These are phyloP conservation scores for Mycena filopes DNA, from an alignment of 768 basidiomycete genomes.

Conservation along the genomic window DNA sequence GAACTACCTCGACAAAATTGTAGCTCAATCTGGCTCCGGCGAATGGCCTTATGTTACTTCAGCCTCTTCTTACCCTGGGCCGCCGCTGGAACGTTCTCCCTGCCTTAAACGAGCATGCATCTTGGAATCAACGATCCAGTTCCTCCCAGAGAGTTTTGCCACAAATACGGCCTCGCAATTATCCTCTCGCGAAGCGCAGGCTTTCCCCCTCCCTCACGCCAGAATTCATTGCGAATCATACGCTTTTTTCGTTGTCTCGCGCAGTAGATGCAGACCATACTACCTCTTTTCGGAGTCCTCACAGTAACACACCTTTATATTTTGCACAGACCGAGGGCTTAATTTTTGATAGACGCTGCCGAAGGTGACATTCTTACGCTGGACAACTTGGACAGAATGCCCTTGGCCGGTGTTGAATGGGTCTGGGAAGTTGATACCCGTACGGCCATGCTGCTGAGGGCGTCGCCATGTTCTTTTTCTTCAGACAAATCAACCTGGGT, in stretches of 20 bases:
- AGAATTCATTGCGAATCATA: conserved; percentile 48
- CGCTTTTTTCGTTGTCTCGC: conserved; percentile 57
- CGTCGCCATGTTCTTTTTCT: conserved; percentile 43
- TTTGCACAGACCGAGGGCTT: neutral
- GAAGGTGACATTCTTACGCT: conserved; percentile 52
- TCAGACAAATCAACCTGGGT: conserved; percentile 45
- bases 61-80: neutral
- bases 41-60: conserved; percentile 21
- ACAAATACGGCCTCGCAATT: conserved; percentile 48
- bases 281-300: conserved; percentile 62
- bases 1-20: conserved; percentile 52
- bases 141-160: conserved; percentile 21
- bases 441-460: conserved; percentile 45
- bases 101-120: conserved; percentile 22
- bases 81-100: conserved; percentile 19
- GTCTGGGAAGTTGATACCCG: conserved; percentile 47
- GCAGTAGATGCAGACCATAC: conserved; percentile 65
- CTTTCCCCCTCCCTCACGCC: conserved; percentile 48
- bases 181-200: conserved; percentile 51
- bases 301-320: conserved; percentile 43
- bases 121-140: conserved; percentile 20
- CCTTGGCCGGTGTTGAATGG: conserved; percentile 41
- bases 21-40: neutral
- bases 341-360: conserved; percentile 31
- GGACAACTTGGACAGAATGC: conserved; percentile 46